Evolutionary conservation across 2,329 filamentous ascomycete genomes (phyloP), one percentile per base, ranked within the genome.

Genomic region (Clonostachys rosea): DNA sequence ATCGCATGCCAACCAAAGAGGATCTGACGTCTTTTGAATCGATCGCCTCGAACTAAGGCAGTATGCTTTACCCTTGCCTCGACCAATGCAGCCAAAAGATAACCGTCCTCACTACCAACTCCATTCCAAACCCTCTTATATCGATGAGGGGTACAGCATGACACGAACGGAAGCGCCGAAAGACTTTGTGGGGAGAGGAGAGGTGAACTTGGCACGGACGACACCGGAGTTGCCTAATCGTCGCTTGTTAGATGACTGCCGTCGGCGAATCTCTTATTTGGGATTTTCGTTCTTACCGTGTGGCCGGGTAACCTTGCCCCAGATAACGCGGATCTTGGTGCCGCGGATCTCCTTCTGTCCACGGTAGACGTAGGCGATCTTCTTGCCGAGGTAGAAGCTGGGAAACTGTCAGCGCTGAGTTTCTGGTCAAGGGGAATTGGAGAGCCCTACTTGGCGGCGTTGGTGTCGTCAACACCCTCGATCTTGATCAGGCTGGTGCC

Each of bases 291-390:
- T 71, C 76, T 64, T 88, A 92, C 89, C 92, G 78, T 97, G 92
- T 71, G 91, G 86, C 69, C 91, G 82, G 71, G 90, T 95, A 71
- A 97, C 87, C 83, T 96, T 96, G 81, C 92, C 92, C 91, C 91
- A 97, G 81, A 97, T 96, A 64, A 97, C 87, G 69, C 92, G 86
- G 78, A 97, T 95, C 87, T 97, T 97, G 73, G 91, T 92, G 71
- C 94, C 94, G 67, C 92, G 89, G 69, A 96, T 83, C 81, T 96
- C 90, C 78, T 86, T 91, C 76, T 89, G 86, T 64, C 86, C 92
- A 70, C 91, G 90, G 84, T 97, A 99, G 76, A 99, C 91, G 76
- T 91, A 99, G 72, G 94, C 94, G 72, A 97, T 85, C 80, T 91
- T 91, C 88, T 99, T 99, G 78, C 94, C 94, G 60, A 90, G 81